Percentiles rank a stretch among this genome's conserved stretches.
phyloP scores from a whole-genome alignment of 169 alveolate genomes.

The Cryptosporidium viatorum region DNA sequence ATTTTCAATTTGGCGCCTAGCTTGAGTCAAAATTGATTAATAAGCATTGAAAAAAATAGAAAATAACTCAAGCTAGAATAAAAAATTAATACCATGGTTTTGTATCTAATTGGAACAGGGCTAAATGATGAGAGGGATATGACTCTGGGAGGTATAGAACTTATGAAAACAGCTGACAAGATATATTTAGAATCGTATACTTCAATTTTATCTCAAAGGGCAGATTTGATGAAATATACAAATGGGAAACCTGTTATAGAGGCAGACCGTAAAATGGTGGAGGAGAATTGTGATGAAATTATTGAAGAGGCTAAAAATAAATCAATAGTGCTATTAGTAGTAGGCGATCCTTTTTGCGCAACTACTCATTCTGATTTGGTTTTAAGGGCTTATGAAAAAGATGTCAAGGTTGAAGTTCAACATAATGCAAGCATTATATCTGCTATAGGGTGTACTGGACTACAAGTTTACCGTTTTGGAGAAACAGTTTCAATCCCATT shows the following conservation, averaged over 20 bases:
- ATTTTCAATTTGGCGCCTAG: conserved; percentile 10
- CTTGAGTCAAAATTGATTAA: background rate
- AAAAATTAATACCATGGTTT: conserved; percentile 84
- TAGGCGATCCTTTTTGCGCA: conserved; percentile 97
- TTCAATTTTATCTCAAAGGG: conserved; percentile 88
- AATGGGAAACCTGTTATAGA: conserved; percentile 89
- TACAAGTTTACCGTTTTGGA: conserved; percentile 96
- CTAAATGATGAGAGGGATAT: conserved; percentile 93
- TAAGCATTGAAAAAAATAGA: background rate
- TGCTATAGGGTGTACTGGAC: conserved; percentile 83
- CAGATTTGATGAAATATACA: conserved; percentile 84
- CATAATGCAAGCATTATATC: conserved; percentile 94
- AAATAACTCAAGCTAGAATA: background rate
- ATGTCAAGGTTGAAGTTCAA: conserved; percentile 92
- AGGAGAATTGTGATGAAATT: conserved; percentile 90
- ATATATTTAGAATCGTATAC: conserved; percentile 94
- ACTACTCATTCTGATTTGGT: conserved; percentile 96
- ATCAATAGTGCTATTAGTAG: conserved; percentile 91
- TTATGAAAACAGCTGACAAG: conserved; percentile 86
- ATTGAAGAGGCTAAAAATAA: conserved; percentile 88
- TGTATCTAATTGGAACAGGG: conserved; percentile 94
- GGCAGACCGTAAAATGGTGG: conserved; percentile 95
- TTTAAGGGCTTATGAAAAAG: conserved; percentile 90
- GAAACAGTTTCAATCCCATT: conserved; percentile 98
- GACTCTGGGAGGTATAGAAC: conserved; percentile 91